A percentile compares a stretch with the other conserved stretches of the same genome.
Conservation (phyloP, 176 grass and related monocot genomes). For the barley (Hordeum vulgare) region MorexV3_pseudomolecules_assembly NC_058520.1:502223082-502223581, state of each 20-base stretch:
- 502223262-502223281: not conserved
- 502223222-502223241: not conserved
- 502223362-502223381: conserved; percentile 31
- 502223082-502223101: not conserved
- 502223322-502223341: conserved; percentile 9
- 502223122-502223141: conserved; percentile 8
- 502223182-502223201: conserved; percentile 1
- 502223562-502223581: conserved; percentile 46
- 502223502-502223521: conserved; percentile 93
- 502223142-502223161: conserved; percentile 8
- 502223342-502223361: not conserved
- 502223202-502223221: not conserved
- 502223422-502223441: conserved; percentile 74
- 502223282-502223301: conserved; percentile 27
- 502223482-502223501: conserved; percentile 70
- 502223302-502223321: conserved; percentile 32
- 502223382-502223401: conserved; percentile 61
- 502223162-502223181: conserved; percentile 1
- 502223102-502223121: not conserved
- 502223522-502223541: conserved; percentile 49
- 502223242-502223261: not conserved
- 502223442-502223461: conserved; percentile 76
- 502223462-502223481: conserved; percentile 76
- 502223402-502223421: conserved; percentile 71
- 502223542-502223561: conserved; percentile 76